Base-by-base conservation (phyloP, 176 grass and related monocot genomes). In the Aegilops tauschii region DNA sequence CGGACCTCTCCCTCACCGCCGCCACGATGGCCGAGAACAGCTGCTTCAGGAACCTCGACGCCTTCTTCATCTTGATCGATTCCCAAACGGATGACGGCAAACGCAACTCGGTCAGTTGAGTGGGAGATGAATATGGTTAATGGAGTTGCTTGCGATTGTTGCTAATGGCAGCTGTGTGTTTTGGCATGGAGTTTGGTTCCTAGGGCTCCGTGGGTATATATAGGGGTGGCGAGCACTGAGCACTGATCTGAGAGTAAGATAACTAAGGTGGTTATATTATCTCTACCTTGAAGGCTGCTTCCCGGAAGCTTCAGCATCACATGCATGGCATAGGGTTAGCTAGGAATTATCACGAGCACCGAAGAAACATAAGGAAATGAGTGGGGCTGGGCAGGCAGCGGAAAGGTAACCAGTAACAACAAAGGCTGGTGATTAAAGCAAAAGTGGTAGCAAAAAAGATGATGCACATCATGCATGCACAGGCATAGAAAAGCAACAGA, bases 41-140 rank as follows among this genome's bases (percentile, higher is more conserved):
- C 59, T 93, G 86, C 92, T 96, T 99, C 85, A 99, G 23, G 89
- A 91, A 94, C 66, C n/a, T 84, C 16, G 90, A 83, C 20, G 87
- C 92, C 83, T 95, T 95, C 95, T 88, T 95, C 96, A 98, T 96
- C 63, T 76, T 89, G 73, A 70, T 70, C 52, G 70, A 72, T 61
- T n/a, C 84, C 65, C 12, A 30, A 66, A 81, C 1, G 6, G 66
- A 35, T 23, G 45, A 85, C 74, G 35, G 69, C 69, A 88, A 70
- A 27, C 62, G 23, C 20, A 68, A 11, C 52, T 65, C 6, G 2
- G 14, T 23, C 17, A 32, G 59, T 13, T 40, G 62, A 87, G 27
- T 18, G 39, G 12, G 47, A 84, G 65, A 81, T 73, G 49, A 58
- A 61, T 32, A 10, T 59, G 9, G 25, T 4, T 65, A 13, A 47